Conservation (phyloP, 1,284 basidiomycete species). For the Pascua sp. region DNA sequence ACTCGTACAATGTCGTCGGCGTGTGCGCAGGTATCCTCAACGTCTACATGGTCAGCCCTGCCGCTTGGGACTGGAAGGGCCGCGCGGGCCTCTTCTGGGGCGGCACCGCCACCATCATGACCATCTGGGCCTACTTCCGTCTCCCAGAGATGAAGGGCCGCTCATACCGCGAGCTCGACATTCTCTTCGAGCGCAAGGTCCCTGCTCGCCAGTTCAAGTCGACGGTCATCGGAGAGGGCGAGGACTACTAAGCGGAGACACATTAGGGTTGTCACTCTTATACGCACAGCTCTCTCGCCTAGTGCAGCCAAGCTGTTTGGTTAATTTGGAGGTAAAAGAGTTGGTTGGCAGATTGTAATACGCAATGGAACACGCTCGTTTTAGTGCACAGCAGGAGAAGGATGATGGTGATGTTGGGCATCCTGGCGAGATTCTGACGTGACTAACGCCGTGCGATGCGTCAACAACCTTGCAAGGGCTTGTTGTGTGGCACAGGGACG, state of each 20-base stretch:
- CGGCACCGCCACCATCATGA: constrained; percentile 26
- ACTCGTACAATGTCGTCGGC: constrained; percentile 46
- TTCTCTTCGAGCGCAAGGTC: constrained; percentile 39
- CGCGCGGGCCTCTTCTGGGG: constrained; percentile 37
- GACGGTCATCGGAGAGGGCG: constrained; percentile 32
- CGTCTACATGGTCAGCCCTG: constrained; percentile 20
- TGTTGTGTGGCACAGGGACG: too few relatives aligned
- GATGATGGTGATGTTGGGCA: too few relatives aligned
- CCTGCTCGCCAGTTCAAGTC: constrained; percentile 41
- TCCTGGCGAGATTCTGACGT: too few relatives aligned
- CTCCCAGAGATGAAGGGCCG: constrained; percentile 49
- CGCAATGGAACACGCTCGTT: too few relatives aligned
- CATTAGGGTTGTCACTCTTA: too few relatives aligned
- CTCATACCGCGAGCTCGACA: constrained; percentile 45
- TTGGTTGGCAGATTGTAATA: too few relatives aligned
- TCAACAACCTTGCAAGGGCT: too few relatives aligned
- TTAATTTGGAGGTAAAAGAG: too few relatives aligned
- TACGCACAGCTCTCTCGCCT: too few relatives aligned
- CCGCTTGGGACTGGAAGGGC: constrained; percentile 27
- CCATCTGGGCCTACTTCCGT: constrained; percentile 33
- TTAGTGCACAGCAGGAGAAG: too few relatives aligned
- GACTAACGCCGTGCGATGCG: too few relatives aligned
- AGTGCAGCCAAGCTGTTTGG: too few relatives aligned
- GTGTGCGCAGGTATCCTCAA: constrained; percentile 14
- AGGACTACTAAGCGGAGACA: constrained; percentile 15